Evolutionary conservation across 139 green algal genomes (phyloP).

Genomic region (Chlamydomonas schloesseri): DNA sequence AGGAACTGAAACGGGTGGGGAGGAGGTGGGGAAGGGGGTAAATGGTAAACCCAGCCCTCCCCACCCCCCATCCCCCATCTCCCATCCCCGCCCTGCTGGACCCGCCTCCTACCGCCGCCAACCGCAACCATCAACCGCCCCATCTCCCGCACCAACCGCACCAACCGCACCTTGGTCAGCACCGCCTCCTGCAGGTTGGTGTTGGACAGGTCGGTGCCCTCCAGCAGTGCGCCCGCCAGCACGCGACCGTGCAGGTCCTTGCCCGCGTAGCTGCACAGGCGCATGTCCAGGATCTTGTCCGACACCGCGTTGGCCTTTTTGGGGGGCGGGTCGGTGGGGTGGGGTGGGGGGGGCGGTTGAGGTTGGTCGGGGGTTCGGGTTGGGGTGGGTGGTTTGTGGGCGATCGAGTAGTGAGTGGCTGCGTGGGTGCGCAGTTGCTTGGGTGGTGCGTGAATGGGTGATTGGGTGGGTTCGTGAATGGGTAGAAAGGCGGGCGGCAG

Average conservation of each 20-base stretch:
- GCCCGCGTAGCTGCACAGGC: slow-evolving; percentile 79
- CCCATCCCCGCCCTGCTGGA: too few relatives aligned
- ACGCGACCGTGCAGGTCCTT: slow-evolving; percentile 50
- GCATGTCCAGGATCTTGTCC: slow-evolving; percentile 93
- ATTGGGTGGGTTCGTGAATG: neutral
- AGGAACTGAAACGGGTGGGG: too few relatives aligned
- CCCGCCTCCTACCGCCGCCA: too few relatives aligned
- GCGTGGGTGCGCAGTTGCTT: too few relatives aligned
- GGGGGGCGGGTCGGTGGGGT: neutral
- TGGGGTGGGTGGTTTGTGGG: neutral
- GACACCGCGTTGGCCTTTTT: slow-evolving; percentile 96
- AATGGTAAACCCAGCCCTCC: too few relatives aligned
- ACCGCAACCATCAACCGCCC: neutral
- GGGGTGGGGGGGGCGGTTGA: neutral
- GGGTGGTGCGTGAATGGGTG: too few relatives aligned
- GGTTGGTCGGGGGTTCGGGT: too few relatives aligned
- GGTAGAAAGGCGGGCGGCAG: too few relatives aligned
- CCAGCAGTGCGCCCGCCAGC: slow-evolving; percentile 91
- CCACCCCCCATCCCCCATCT: too few relatives aligned
- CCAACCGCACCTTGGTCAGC: slow-evolving; percentile 83
- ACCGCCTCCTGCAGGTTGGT: slow-evolving; percentile 88
- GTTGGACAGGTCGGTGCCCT: slow-evolving; percentile 74
- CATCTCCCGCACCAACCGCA: neutral
- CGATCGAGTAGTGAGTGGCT: neutral
- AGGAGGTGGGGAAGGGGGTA: too few relatives aligned